These are phyloP conservation scores for Colletotrichum trifolii DNA, from an alignment of 2,329 filamentous ascomycete genomes.

Conservation along the genomic window DNA sequence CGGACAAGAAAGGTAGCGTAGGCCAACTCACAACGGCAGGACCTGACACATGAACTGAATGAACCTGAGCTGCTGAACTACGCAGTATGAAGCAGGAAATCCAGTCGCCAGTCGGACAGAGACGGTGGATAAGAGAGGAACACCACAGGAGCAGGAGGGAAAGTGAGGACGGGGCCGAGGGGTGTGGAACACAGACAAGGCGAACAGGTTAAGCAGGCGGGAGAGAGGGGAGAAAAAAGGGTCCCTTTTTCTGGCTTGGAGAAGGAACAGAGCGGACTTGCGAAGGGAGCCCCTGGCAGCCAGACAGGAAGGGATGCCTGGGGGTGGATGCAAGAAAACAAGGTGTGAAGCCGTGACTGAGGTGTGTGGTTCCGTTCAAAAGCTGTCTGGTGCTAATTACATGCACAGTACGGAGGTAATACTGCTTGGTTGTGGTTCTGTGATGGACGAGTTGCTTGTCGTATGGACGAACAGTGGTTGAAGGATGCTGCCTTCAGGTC, in stretches of 20 bases:
- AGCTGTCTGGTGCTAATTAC: background rate
- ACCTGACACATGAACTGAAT: background rate
- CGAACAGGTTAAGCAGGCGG: constrained; percentile 13
- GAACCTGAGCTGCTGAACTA: background rate
- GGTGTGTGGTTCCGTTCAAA: background rate
- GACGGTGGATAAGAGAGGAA: constrained; percentile 17
- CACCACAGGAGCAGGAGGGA: constrained; percentile 10
- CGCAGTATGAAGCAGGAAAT: too few relatives aligned
- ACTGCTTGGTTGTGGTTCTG: too few relatives aligned
- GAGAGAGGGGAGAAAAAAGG: constrained; percentile 22
- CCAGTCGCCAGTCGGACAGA: background rate
- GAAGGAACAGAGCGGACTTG: background rate
- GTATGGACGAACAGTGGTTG: too few relatives aligned
- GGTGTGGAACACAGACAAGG: constrained; percentile 20
- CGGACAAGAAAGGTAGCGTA: background rate
- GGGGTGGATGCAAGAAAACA: constrained; percentile 21
- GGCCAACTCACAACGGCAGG: constrained; percentile 6
- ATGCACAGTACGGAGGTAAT: background rate
- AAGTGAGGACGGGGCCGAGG: constrained; percentile 1
- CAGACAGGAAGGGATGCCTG: constrained; percentile 24
- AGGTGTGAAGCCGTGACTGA: constrained; percentile 9
- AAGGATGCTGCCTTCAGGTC: too few relatives aligned
- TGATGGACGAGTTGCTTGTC: too few relatives aligned
- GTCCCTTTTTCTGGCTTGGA: constrained; percentile 11
- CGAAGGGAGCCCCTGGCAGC: constrained; percentile 17